Percentiles rank a stretch among this genome's conserved stretches.
Evolutionary conservation across 768 basidiomycete species (phyloP).

Genomic region (Paxillus rubicundulus): DNA sequence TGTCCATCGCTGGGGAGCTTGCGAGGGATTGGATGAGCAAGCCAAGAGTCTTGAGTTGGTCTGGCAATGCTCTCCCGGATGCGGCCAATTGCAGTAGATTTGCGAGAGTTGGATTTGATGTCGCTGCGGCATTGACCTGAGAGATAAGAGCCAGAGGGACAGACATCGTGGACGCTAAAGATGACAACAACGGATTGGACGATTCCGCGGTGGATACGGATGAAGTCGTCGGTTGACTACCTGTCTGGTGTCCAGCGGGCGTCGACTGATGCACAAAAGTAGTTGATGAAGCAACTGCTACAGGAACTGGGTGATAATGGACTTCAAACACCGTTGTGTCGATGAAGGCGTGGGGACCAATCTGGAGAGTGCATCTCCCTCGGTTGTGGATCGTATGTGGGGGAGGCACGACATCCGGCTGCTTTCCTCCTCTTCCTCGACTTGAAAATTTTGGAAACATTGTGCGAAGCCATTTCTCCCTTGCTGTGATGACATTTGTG

Average conservation of each 20-base stretch:
- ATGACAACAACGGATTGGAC: conserved; percentile 44
- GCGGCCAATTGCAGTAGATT: conserved; percentile 66
- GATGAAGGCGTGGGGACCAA: conserved; percentile 73
- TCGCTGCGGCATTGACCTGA: conserved; percentile 65
- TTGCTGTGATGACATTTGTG: conserved; percentile 42
- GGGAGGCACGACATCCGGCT: conserved; percentile 51
- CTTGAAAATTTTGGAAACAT: conserved; percentile 72
- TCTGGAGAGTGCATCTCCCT: conserved; percentile 66
- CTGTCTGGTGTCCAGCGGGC: conserved; percentile 29
- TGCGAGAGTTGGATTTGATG: conserved; percentile 64
- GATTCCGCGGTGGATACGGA: conserved; percentile 24
- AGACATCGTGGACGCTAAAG: conserved; percentile 42
- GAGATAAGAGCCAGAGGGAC: conserved; percentile 58
- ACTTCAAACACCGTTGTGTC: conserved; percentile 74
- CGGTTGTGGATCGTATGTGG: conserved; percentile 64
- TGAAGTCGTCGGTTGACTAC: conserved; percentile 24
- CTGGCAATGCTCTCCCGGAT: conserved; percentile 55
- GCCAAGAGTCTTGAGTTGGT: conserved; percentile 66
- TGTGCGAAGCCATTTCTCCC: conserved; percentile 64
- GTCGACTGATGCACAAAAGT: conserved; percentile 28
- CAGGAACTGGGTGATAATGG: conserved; percentile 51
- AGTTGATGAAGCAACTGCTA: conserved; percentile 19
- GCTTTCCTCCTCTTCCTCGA: conserved; percentile 58
- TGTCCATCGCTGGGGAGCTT: conserved; percentile 9
- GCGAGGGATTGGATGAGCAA: conserved; percentile 71